phyloP scores from a whole-genome alignment of 768 basidiomycete genomes.

The Collybia nuda region DNA sequence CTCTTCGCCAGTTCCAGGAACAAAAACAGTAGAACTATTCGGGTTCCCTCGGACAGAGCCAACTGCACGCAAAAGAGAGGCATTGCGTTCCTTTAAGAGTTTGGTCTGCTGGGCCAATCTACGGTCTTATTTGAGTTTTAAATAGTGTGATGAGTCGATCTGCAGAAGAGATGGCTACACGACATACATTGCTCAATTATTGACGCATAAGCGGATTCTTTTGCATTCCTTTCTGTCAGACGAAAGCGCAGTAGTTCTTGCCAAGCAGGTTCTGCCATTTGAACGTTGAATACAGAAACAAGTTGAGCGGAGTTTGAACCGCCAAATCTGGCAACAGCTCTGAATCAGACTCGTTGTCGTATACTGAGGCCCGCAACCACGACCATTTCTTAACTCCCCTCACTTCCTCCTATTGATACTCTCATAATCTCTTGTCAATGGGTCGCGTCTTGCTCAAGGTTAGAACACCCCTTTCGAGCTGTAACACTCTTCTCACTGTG shows the following conservation, averaged over 20 bases:
- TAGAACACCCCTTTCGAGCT: constrained; percentile 2
- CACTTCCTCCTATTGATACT: constrained; percentile 15
- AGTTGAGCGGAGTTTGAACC: constrained; percentile 41
- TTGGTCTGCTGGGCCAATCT: constrained; percentile 91
- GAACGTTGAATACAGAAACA: constrained; percentile 11
- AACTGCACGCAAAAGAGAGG: constrained; percentile 82
- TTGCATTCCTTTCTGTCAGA: constrained; percentile 80
- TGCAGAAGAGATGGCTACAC: neutral
- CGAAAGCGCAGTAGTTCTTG: constrained; percentile 79
- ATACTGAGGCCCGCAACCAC: constrained; percentile 16
- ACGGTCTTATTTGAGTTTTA: constrained; percentile 56
- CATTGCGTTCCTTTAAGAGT: constrained; percentile 90
- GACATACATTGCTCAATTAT: constrained; percentile 91
- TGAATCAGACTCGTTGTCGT: constrained; percentile 15
- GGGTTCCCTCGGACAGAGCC: constrained; percentile 66
- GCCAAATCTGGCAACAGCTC: constrained; percentile 21
- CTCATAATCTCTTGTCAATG: constrained; percentile 43
- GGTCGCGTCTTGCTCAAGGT: constrained; percentile 89
- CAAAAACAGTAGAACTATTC: constrained; percentile 60
- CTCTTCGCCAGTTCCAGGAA: constrained; percentile 70
- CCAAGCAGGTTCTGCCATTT: constrained; percentile 83
- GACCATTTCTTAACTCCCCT: constrained; percentile 13
- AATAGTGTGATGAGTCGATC: neutral
- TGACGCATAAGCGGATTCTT: constrained; percentile 76
- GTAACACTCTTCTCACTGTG: constrained; percentile 1